Conservation (phyloP, 73 alveolate species). For the Paraurostyla sp. region DNA sequence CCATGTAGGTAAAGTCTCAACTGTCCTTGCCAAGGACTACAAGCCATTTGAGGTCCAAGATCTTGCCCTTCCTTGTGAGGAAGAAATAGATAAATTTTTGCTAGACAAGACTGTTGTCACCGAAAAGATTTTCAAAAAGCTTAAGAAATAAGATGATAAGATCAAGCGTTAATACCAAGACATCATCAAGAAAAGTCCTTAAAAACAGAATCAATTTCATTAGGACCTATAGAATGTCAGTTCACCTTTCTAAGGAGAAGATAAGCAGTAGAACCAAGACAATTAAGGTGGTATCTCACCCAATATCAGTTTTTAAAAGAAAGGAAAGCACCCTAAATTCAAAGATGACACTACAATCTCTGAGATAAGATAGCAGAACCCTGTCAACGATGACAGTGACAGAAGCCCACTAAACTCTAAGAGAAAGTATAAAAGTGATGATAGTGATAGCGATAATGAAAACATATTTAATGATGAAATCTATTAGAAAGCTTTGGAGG, state of each 20-base stretch:
- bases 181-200: conserved; percentile 8
- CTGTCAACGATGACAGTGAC: background rate
- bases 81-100: background rate
- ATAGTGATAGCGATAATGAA: background rate
- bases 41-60: conserved; percentile 49
- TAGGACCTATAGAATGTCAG: background rate
- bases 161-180: conserved; percentile 39
- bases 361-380: background rate
- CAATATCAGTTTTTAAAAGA: background rate
- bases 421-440: background rate
- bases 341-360: conserved; percentile 49
- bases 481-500: conserved; percentile 60
- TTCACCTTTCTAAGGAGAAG: background rate
- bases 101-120: conserved; percentile 32
- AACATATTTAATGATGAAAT: conserved; percentile 45
- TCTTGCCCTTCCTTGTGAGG: background rate
- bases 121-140: conserved; percentile 50
- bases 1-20: conserved; percentile 68
- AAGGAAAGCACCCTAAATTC: background rate
- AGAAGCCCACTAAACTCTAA: background rate
- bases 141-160: conserved; percentile 62
- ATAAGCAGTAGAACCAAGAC: background rate
- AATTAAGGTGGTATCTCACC: too few relatives aligned
- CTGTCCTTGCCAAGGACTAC: conserved; percentile 56
- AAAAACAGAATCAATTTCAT: conserved; percentile 13